A percentile compares a stretch with the other conserved stretches of the same genome.
Evolutionary conservation across 2,329 filamentous ascomycete species (phyloP).

Genomic region (Sporothrix sp.): DNA sequence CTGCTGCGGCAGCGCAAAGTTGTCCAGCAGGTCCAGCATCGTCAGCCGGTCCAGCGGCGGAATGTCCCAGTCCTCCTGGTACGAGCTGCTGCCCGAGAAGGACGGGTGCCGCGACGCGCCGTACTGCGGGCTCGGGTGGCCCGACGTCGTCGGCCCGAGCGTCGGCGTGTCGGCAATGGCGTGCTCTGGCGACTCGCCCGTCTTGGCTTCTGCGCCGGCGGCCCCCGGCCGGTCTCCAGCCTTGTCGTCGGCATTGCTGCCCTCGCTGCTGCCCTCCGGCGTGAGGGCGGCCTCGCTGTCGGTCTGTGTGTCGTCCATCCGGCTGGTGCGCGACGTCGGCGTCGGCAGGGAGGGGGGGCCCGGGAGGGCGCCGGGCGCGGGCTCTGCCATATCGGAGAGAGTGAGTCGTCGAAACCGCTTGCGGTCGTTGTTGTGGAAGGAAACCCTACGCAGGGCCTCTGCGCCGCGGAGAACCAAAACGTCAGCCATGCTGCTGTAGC

Average conservation of each 20-base stretch:
- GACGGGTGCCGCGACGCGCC: constrained; percentile 63
- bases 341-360: not conserved
- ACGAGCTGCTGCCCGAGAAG: constrained; percentile 75
- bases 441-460: constrained; percentile 31
- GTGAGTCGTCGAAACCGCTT: constrained; percentile 27
- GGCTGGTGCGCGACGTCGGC: constrained; percentile 13
- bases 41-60: constrained; percentile 83
- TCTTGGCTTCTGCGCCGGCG: too few relatives aligned
- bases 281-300: constrained; percentile 36
- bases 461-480: constrained; percentile 31
- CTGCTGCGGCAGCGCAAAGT: constrained; percentile 80
- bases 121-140: constrained; percentile 10
- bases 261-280: constrained; percentile 30
- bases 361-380: constrained; percentile 18
- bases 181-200: too few relatives aligned
- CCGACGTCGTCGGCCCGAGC: constrained; percentile 31
- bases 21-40: constrained; percentile 89
- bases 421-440: constrained; percentile 31
- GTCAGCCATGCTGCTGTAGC: constrained; percentile 32
- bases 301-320: constrained; percentile 30
- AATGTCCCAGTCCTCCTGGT: constrained; percentile 83
- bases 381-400: constrained; percentile 35
- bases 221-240: too few relatives aligned
- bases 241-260: not conserved
- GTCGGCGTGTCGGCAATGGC: constrained; percentile 39